Evolutionary conservation across 2,329 filamentous ascomycete species (phyloP).

Genomic region (Elsinoe australis): DNA sequence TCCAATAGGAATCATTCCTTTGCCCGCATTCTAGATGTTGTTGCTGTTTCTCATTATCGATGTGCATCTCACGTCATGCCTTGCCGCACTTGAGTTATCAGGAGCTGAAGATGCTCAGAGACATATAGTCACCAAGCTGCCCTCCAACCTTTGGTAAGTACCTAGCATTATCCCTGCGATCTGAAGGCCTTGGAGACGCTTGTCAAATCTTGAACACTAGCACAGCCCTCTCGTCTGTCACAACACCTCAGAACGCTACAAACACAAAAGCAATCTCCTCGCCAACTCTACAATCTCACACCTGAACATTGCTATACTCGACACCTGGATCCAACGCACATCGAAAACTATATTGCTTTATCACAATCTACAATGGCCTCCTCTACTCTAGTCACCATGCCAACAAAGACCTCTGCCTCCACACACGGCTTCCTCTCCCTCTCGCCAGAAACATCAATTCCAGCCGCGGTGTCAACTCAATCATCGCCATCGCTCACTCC

Average conservation of each 20-base stretch:
- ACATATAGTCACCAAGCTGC: constrained; percentile 5
- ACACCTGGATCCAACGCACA: too few relatives aligned
- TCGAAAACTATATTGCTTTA: too few relatives aligned
- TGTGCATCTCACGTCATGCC: constrained; percentile 7
- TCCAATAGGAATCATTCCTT: constrained; percentile 8
- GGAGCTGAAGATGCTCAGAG: neutral
- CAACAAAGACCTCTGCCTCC: neutral
- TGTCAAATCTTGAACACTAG: neutral
- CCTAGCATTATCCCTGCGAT: neutral
- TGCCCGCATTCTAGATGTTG: constrained; percentile 4
- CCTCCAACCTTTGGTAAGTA: neutral
- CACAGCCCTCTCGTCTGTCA: neutral
- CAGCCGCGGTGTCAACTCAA: neutral
- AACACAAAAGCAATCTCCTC: neutral
- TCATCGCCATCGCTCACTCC: constrained; percentile 5
- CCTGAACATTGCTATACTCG: too few relatives aligned
- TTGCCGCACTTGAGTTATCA: neutral
- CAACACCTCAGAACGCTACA: neutral
- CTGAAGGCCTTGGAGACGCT: neutral
- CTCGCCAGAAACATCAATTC: constrained; percentile 11
- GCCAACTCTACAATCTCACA: neutral
- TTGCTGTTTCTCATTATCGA: constrained; percentile 6
- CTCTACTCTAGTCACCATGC: neutral
- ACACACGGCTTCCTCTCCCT: constrained; percentile 16
- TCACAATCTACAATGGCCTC: constrained; percentile 4